phyloP scores from a whole-genome alignment of 2,329 filamentous ascomycete species.

The Pseudogymnoascus sp. region DNA sequence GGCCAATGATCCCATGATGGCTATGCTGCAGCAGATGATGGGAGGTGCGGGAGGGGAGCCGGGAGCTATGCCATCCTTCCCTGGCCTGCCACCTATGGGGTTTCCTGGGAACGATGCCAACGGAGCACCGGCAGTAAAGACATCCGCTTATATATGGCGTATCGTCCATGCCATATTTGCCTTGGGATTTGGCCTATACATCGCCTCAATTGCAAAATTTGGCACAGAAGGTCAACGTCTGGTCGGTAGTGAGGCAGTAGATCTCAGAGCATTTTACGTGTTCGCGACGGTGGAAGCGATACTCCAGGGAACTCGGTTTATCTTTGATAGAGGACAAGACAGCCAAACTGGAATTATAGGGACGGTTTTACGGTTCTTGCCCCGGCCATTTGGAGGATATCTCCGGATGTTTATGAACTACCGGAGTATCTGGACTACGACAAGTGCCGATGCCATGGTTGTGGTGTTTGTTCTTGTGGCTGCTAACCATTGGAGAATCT shows the following conservation, averaged over 20 bases:
- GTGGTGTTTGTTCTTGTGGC: slow-evolving; percentile 65
- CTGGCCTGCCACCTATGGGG: slow-evolving; percentile 34
- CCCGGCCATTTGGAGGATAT: slow-evolving; percentile 54
- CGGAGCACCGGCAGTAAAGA: slow-evolving; percentile 27
- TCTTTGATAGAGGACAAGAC: slow-evolving; percentile 53
- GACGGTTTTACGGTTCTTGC: slow-evolving; percentile 56
- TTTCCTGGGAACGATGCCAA: slow-evolving; percentile 26
- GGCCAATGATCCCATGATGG: slow-evolving; percentile 58
- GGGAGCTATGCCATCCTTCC: slow-evolving; percentile 29
- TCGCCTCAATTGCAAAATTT: slow-evolving; percentile 60
- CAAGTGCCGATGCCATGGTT: slow-evolving; percentile 65
- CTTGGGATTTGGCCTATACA: slow-evolving; percentile 61
- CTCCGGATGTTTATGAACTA: slow-evolving; percentile 56
- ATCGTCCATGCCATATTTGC: slow-evolving; percentile 67
- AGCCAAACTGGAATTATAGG: slow-evolving; percentile 56
- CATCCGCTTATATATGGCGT: slow-evolving; percentile 54
- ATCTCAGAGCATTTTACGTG: slow-evolving; percentile 51
- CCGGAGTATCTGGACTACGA: slow-evolving; percentile 61
- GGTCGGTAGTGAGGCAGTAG: slow-evolving; percentile 15
- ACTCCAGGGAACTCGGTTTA: slow-evolving; percentile 62
- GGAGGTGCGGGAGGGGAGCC: slow-evolving; percentile 29
- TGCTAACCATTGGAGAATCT: neutral
- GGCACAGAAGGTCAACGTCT: slow-evolving; percentile 57
- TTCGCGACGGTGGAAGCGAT: slow-evolving; percentile 71
- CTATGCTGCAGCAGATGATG: slow-evolving; percentile 70